These are phyloP conservation scores for Blastocystis sp. DNA, from an alignment of 352 stramenopile genomes.

Conservation along the genomic window DNA sequence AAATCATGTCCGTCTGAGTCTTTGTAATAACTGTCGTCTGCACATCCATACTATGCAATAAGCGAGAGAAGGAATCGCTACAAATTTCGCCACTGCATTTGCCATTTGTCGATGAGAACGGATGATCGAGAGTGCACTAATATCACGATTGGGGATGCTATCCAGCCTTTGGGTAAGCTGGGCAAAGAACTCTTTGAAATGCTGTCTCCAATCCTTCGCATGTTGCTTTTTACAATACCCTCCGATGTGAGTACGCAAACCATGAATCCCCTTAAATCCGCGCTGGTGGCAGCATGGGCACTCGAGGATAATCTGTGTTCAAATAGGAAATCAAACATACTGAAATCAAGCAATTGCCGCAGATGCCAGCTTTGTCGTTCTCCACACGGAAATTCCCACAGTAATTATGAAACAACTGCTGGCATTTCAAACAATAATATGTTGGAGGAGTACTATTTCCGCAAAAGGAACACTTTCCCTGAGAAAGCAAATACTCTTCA, in stretches of 20 bases:
- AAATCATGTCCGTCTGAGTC: background rate
- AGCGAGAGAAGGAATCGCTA: background rate
- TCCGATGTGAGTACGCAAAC: slow-evolving; percentile 30
- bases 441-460: background rate
- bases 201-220: slow-evolving; percentile 52
- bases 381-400: slow-evolving; percentile 21
- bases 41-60: slow-evolving; percentile 24
- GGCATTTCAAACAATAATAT: slow-evolving; percentile 40
- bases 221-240: slow-evolving; percentile 52
- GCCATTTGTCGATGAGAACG: background rate
- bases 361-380: slow-evolving; percentile 7
- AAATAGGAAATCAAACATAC: background rate
- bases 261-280: slow-evolving; percentile 50
- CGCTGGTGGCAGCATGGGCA: slow-evolving; percentile 54
- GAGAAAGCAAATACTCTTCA: background rate
- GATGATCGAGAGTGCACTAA: slow-evolving; percentile 13
- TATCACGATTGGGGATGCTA: background rate
- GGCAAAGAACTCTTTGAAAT: slow-evolving; percentile 61
- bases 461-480: slow-evolving; percentile 28
- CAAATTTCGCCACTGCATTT: background rate
- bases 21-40: background rate
- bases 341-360: background rate
- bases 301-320: slow-evolving; percentile 30
- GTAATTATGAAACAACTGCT: slow-evolving; percentile 2
- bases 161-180: background rate